Evolutionary conservation across 768 basidiomycete species (phyloP), one percentile per base, ranked within the genome.

Genomic region (Amanita phalloides): DNA sequence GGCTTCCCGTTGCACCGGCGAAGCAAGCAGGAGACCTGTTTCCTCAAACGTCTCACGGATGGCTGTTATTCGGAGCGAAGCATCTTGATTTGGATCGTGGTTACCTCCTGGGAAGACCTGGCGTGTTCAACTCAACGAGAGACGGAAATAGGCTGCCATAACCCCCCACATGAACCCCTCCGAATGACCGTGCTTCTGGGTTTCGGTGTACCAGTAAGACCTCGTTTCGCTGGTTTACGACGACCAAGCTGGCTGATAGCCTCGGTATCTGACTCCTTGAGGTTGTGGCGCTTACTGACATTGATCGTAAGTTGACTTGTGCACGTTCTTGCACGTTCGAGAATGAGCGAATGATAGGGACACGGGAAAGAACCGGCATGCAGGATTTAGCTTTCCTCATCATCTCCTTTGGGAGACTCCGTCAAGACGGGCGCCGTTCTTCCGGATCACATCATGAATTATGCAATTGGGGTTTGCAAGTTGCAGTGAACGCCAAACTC

Each of bases 71-170:
- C 63, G 62, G 17, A 83, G 61, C 8, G 77, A 77, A 5, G 61
- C 59, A 57, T 86, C 85, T 56, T 86, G 82, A 50, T 68, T 65
- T 45, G 69, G 55, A 67, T 86, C 85, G 38, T 69, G 72, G 62
- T 85, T 85, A 14, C 86, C 86, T 11, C 86, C 86, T 6, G 86
- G 86, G 58, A 87, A 89, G 26, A 86, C 86, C 86, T 88, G 55
- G 13, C 6, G 6, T 45, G 38, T 53, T 44, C 38, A 54, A 41
- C 41, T 25, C 30, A 26, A n/a, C 41, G 44, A 28, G 33, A 10
- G 14, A 20, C 45, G 30, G 23, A 37, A 28, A 21, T 26, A 35
- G 30, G 55, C 6, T 32, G 47, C 42, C 41, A 49, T 14, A 10
- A 23, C 33, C 65, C 17, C 81, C 45, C 64, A 86, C 85, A 64